Conservation (phyloP, 2,329 filamentous ascomycete genomes). For the Dactylellina parvicollis region DNA sequence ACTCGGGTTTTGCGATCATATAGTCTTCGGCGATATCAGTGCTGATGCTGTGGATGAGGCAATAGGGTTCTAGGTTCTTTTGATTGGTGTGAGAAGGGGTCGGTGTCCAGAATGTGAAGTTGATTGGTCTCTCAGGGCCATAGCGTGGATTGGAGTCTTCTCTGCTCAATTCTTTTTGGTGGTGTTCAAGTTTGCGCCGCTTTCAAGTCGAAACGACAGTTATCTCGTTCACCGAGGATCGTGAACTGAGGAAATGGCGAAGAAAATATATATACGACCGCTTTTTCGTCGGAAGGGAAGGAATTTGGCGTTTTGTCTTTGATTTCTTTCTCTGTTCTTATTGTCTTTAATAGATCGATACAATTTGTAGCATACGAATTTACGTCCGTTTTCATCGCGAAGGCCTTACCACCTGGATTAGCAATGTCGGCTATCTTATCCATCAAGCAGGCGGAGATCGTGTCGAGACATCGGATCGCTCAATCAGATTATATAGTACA, state of each 20-base stretch:
- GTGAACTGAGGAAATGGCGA: not conserved
- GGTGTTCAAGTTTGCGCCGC: not conserved
- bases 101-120: not conserved
- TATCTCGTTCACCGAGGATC: not conserved
- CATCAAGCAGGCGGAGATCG: too few relatives aligned
- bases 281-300: constrained; percentile 3
- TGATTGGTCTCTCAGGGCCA: not conserved
- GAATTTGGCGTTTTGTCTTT: constrained; percentile 20
- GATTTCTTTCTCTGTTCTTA: not conserved
- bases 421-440: too few relatives aligned
- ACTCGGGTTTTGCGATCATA: constrained; percentile 5
- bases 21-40: constrained; percentile 53
- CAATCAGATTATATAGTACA: constrained; percentile 24
- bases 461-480: not conserved
- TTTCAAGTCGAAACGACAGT: not conserved
- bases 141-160: too few relatives aligned
- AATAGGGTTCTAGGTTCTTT: constrained; percentile 42
- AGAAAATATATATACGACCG: constrained; percentile 6
- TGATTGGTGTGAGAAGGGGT: not conserved
- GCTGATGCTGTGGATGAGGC: constrained; percentile 48
- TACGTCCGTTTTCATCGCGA: not conserved
- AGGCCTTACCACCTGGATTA: too few relatives aligned
- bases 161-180: constrained; percentile 36
- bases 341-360: constrained; percentile 26
- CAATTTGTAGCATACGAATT: constrained; percentile 37